Conservation (phyloP, 116 monocot genomes). For the Phalaenopsis hybrid region DNA sequence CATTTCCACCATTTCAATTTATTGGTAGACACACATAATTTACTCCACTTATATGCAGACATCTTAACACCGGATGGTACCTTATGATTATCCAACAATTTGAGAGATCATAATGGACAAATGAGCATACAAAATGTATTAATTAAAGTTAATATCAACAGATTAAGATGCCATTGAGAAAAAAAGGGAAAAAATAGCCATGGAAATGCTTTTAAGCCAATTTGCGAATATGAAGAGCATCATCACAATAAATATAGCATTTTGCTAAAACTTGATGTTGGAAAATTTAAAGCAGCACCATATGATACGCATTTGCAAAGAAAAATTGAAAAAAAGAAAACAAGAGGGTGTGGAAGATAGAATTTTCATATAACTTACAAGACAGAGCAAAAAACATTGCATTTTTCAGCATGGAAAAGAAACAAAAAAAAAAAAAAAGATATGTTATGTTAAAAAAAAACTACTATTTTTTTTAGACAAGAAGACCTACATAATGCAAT, state of each 20-base stretch:
- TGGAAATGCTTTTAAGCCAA: not conserved
- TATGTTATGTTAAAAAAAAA: not conserved
- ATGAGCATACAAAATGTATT: not conserved
- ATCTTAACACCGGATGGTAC: not conserved
- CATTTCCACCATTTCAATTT: not conserved
- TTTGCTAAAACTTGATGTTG: not conserved
- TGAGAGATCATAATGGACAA: not conserved
- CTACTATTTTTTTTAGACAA: not conserved
- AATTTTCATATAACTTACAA: no score
- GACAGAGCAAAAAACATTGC: no score
- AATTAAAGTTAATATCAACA: not conserved
- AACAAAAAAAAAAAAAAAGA: not conserved
- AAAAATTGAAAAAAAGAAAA: not conserved
- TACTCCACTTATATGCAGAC: not conserved
- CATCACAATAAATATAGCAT: constrained; percentile 1
- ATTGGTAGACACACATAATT: not conserved
- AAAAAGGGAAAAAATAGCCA: not conserved
- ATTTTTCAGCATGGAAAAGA: no score
- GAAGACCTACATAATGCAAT: not conserved
- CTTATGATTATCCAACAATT: not conserved
- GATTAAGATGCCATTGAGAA: not conserved
- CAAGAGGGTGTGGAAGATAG: not conserved
- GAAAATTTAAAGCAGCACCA: not conserved
- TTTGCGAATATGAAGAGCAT: not conserved
- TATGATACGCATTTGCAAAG: not conserved